Evolutionary conservation across 2,329 filamentous ascomycete genomes (phyloP).

Genomic region (Beauveria sp.): DNA sequence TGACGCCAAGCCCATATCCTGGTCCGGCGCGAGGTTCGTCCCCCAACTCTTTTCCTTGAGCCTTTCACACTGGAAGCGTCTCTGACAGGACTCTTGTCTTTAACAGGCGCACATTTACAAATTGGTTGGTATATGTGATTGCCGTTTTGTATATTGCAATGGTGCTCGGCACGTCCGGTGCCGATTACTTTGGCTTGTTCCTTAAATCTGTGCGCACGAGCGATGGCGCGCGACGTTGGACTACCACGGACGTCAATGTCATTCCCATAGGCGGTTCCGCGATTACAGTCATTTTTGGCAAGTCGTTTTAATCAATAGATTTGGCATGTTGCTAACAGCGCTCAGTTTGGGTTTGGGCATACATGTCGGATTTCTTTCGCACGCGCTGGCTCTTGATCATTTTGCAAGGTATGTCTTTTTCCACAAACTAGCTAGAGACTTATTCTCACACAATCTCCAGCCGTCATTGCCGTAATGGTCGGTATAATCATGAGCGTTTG

Average conservation of each 20-base stretch:
- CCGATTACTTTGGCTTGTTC: constrained; percentile 27
- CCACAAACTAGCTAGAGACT: neutral
- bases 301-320: neutral
- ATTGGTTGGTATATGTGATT: constrained; percentile 25
- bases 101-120: constrained; percentile 18
- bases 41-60: neutral
- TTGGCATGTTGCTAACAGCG: neutral
- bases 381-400: constrained; percentile 45
- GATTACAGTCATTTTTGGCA: constrained; percentile 32
- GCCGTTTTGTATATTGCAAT: constrained; percentile 24
- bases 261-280: constrained; percentile 38
- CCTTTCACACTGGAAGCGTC: neutral
- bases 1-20: constrained; percentile 20
- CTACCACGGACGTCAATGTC: constrained; percentile 39
- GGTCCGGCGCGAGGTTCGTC: constrained; percentile 16
- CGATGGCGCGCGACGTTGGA: constrained; percentile 21
- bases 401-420: constrained; percentile 28
- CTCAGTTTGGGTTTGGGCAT: constrained; percentile 45
- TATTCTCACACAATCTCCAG: constrained; percentile 13
- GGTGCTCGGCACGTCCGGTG: constrained; percentile 25
- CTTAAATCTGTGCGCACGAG: constrained; percentile 22
- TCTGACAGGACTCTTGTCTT: neutral
- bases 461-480: constrained; percentile 37
- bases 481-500: constrained; percentile 47
- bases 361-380: constrained; percentile 40